Evolutionary conservation across 1,284 basidiomycete species (phyloP), one percentile per base, ranked within the genome.

Genomic region (Ustilago nuda): DNA sequence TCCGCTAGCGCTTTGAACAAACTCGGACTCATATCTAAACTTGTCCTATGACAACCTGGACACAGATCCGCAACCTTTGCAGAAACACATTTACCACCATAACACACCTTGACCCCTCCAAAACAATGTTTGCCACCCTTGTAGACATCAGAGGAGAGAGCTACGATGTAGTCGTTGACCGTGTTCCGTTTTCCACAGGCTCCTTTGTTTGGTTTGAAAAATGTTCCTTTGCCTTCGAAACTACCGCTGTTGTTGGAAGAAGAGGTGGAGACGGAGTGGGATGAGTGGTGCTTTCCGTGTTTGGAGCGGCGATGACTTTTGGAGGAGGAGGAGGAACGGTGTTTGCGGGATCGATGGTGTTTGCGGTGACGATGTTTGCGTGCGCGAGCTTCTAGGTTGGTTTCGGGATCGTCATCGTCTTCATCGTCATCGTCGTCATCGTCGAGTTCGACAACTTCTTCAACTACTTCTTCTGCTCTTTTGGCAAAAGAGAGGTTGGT

Each of bases 141-240:
- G 56, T 69, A 77, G 46, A 73, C 60, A 35, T 73, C 70, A 3
- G 45, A 19, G 5, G 63, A 64, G 0, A 77, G 60, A 0, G 75
- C 75, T 7, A 77, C 75, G 39, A 77, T 70, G 56, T 66, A 58
- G 46, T 72, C 75, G 35, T 37, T 43, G 5, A 13, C 54, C 12
- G 37, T 65, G 63, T 73, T 70, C 63, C 63, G 66, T 17, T 41
- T 32, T n/a, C 75, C 75, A 60, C 75, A 77, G 4, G 66, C 54
- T 2, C 74, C 74, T 35, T 65, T 69, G 36, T 67, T 56, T 17
- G 74, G 74, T 5, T 30, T 17, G 66, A 72, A 76, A 35, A 59
- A 75, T 19, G 72, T 75, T 3, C 59, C 72, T 32, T 70, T 62
- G 23, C 72, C 72, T 5, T 37, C n/a, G 53, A 45, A 75, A 13